Percentiles rank a stretch among this genome's conserved stretches.
These are phyloP conservation scores for Myxozyma lipomycoides DNA, from an alignment of 805 yeast genomes.

Conservation along the genomic window DNA sequence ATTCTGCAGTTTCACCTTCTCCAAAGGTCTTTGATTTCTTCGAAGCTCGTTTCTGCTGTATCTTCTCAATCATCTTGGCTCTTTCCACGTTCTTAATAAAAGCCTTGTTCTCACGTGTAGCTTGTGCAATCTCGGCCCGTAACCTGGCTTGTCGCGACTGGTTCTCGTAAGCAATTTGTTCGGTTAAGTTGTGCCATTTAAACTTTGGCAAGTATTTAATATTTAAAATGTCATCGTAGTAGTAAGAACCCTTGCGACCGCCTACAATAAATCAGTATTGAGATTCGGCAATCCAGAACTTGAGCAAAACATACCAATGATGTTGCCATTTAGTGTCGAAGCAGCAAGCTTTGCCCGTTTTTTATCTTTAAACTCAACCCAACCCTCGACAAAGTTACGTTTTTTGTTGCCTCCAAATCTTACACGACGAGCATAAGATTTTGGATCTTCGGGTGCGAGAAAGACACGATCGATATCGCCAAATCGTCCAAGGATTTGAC, in stretches of 20 bases:
- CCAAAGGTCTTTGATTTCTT: slow-evolving; percentile 37
- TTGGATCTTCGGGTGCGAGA: slow-evolving; percentile 77
- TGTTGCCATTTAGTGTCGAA: slow-evolving; percentile 78
- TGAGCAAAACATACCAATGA: slow-evolving; percentile 43
- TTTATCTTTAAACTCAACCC: slow-evolving; percentile 70
- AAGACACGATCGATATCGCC: slow-evolving; percentile 86
- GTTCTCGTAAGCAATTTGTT: slow-evolving; percentile 84
- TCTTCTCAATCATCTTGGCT: slow-evolving; percentile 72
- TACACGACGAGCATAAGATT: slow-evolving; percentile 60
- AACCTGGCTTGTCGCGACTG: slow-evolving; percentile 84
- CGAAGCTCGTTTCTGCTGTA: slow-evolving; percentile 49
- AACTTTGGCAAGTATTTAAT: slow-evolving; percentile 85
- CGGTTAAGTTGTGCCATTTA: slow-evolving; percentile 93
- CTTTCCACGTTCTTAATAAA: slow-evolving; percentile 81
- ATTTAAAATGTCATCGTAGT: slow-evolving; percentile 90
- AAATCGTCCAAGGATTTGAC: slow-evolving; percentile 74
- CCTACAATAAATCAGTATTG: slow-evolving; percentile 39
- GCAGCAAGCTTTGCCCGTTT: slow-evolving; percentile 87
- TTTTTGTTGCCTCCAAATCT: slow-evolving; percentile 91
- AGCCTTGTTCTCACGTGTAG: slow-evolving; percentile 77
- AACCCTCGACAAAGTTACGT: slow-evolving; percentile 54
- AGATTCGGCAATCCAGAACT: not conserved
- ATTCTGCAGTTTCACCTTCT: slow-evolving; percentile 31
- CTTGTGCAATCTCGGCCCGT: slow-evolving; percentile 84
- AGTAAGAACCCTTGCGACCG: slow-evolving; percentile 85